Evolutionary conservation across 1,284 basidiomycete species (phyloP).

Genomic region (Boletus coffeatus): DNA sequence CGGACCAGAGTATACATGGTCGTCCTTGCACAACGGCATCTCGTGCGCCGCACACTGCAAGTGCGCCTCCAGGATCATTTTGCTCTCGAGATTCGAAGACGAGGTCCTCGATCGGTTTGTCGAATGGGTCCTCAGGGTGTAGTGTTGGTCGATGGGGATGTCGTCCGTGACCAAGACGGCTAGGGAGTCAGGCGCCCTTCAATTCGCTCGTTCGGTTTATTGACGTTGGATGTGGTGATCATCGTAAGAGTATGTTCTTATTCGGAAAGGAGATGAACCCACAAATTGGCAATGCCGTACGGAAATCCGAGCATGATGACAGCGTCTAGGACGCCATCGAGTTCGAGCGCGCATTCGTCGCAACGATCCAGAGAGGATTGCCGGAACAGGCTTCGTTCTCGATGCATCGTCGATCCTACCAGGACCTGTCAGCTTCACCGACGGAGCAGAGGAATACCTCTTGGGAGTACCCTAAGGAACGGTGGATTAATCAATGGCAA

Average conservation of each 20-base stretch:
- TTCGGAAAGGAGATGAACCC: conserved; percentile 19
- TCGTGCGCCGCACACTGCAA: conserved; percentile 87
- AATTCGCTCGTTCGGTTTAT: conserved; percentile 85
- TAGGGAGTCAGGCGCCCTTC: conserved; percentile 79
- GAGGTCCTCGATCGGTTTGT: conserved; percentile 57
- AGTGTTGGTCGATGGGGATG: conserved; percentile 76
- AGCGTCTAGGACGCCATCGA: conserved; percentile 83
- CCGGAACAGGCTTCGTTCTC: conserved; percentile 87
- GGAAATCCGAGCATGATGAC: conserved; percentile 91
- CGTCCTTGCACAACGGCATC: conserved; percentile 72
- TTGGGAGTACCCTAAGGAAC: conserved; percentile 48
- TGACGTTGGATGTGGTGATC: conserved; percentile 51
- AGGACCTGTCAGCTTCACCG: conserved; percentile 7
- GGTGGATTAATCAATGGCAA: not conserved
- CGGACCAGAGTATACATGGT: conserved; percentile 71
- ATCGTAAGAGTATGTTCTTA: not conserved
- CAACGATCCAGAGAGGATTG: conserved; percentile 79
- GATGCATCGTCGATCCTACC: conserved; percentile 75
- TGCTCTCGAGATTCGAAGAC: conserved; percentile 75
- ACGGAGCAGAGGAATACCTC: conserved; percentile 34
- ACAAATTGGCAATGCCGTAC: conserved; percentile 74
- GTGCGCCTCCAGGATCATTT: conserved; percentile 77
- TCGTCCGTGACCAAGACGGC: conserved; percentile 72
- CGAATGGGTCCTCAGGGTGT: conserved; percentile 71
- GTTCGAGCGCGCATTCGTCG: conserved; percentile 83